phyloP scores from a whole-genome alignment of 768 basidiomycete species.

The Lyophyllum decastes region DNA sequence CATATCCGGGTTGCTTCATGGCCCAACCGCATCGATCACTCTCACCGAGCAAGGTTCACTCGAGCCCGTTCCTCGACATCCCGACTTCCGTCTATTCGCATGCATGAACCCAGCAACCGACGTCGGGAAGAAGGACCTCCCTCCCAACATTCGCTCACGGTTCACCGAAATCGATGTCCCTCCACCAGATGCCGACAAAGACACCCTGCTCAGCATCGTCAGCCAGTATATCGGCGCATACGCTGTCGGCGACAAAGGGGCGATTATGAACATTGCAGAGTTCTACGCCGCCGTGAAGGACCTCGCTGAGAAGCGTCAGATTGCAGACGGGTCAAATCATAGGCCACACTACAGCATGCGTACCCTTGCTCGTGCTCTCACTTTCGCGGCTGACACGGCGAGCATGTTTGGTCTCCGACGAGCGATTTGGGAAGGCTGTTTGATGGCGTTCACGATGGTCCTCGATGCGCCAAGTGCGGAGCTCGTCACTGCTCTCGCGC shows the following conservation, averaged over 20 bases:
- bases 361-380: conserved; percentile 87
- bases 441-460: conserved; percentile 98
- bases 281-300: conserved; percentile 84
- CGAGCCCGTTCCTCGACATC: conserved; percentile 87
- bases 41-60: conserved; percentile 92
- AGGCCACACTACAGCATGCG: conserved; percentile 97
- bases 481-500: conserved; percentile 66
- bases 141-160: conserved; percentile 83
- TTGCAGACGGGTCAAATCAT: conserved; percentile 93
- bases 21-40: conserved; percentile 86
- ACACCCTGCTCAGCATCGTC: conserved; percentile 86
- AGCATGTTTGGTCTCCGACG: conserved; percentile 77
- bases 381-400: conserved; percentile 84
- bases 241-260: conserved; percentile 82
- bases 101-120: conserved; percentile 99
- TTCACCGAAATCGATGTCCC: conserved; percentile 97
- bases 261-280: conserved; percentile 89
- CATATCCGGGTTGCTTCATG: conserved; percentile 82
- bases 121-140: conserved; percentile 96
- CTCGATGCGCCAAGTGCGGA: conserved; percentile 74
- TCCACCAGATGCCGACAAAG: conserved; percentile 90
- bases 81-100: conserved; percentile 94
- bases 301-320: conserved; percentile 68
- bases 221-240: conserved; percentile 85
- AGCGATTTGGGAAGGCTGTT: conserved; percentile 92